Evolutionary conservation across 345 rosid genomes (phyloP), one percentile per base, ranked within the genome.

Genomic region (Dovyalis caffra): DNA sequence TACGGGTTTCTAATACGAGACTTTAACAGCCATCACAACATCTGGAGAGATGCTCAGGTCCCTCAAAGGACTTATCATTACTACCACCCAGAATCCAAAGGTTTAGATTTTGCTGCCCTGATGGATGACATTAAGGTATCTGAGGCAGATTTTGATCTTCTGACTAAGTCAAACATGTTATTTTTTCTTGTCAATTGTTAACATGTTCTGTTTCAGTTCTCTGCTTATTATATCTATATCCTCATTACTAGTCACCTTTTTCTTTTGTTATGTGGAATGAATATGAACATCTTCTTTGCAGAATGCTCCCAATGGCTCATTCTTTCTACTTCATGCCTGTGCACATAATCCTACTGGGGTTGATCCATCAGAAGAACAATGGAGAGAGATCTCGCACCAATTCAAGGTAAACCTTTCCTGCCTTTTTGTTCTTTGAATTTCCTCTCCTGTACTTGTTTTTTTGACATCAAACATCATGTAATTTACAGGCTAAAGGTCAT

Each of bases 281-380:
- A 43, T 66, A 26, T 68, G 11, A 60, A 66, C 53, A 49, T 40
- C 18, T 15, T 63, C 61, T 43, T 15, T 45, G 60, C 77, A 95
- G 97, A 92, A 91, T 88, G 99, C 97, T 72, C 97, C 95, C 8
- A 85, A 87, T 74, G 95, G 97, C 26, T 95, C 99, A 28, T 89
- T 95, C 93, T 91, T 95, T 83, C 84, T 95, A 20, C 92, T 95
- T 64, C 99, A 95, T 81, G 94, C 97, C 37, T 89, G 97, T 80
- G 91, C 95, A 53, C 97, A 89, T 83, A 95, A 95, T 78, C 99
- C 99, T 76, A 95, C 97, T 64, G 99, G 97, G 40, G 99, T 95
- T 26, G 99, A 95, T 71, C 99, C 99, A 73, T 63, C 97, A 23
- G 99, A 92, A 76, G 95, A 90, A 79, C 92, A 95, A 57, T 95